Conservation (phyloP, 352 stramenopile species). For the Globisporangium radiosum region DNA sequence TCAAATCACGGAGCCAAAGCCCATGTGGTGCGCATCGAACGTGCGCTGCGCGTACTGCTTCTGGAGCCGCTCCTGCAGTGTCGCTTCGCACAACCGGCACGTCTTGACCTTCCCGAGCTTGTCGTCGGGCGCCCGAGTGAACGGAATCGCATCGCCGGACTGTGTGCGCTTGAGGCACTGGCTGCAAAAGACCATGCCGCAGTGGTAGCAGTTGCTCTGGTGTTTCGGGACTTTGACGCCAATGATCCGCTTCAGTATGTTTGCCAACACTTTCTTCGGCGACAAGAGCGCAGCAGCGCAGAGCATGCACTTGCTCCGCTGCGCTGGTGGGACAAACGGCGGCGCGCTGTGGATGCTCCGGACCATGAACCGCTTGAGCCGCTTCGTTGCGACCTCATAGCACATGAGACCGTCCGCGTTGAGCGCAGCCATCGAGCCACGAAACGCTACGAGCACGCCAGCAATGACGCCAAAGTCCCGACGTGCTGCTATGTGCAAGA, state of each 20-base stretch:
- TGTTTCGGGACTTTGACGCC: constrained; percentile 35
- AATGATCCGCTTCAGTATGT: constrained; percentile 53
- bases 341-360: constrained; percentile 46
- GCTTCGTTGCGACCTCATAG: constrained; percentile 59
- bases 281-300: constrained; percentile 50
- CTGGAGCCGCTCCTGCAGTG: constrained; percentile 51
- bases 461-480: constrained; percentile 48
- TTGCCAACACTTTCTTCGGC: constrained; percentile 37
- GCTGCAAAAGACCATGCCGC: constrained; percentile 65
- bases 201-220: constrained; percentile 81
- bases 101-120: constrained; percentile 47
- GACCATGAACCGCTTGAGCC: constrained; percentile 65
- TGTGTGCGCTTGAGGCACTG: constrained; percentile 50
- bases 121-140: constrained; percentile 50
- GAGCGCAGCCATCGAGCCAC: constrained; percentile 49
- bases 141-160: constrained; percentile 42
- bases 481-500: constrained; percentile 53
- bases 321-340: constrained; percentile 36
- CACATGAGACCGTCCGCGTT: constrained; percentile 74
- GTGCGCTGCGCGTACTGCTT: constrained; percentile 41
- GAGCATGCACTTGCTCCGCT: constrained; percentile 69
- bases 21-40: constrained; percentile 55
- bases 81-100: constrained; percentile 52
- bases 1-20: constrained; percentile 20
- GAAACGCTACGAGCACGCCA: constrained; percentile 52